Evolutionary conservation across 2,329 filamentous ascomycete species (phyloP).

Genomic region (Pyrenochaeta sp.): DNA sequence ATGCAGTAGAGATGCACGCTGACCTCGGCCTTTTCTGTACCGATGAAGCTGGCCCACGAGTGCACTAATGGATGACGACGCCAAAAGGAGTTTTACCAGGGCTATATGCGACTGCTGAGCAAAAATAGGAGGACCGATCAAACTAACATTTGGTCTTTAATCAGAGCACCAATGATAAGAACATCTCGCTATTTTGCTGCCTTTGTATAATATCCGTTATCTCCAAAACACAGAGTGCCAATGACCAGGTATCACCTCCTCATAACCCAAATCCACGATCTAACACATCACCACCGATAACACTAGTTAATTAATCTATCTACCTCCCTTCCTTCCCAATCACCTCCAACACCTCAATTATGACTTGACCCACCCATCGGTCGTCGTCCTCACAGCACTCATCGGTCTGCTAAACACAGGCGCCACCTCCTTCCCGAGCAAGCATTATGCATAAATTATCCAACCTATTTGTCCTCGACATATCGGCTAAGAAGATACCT

Average conservation of each 20-base stretch:
- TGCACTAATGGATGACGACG: not conserved
- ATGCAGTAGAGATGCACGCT: not conserved
- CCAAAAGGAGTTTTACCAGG: not conserved
- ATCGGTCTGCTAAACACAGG: not conserved
- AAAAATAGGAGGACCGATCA: not conserved
- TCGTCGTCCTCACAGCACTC: not conserved
- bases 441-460: not conserved
- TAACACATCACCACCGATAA: constrained; percentile 1
- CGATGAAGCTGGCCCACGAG: not conserved
- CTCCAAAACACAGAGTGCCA: not conserved
- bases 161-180: not conserved
- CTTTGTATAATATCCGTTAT: not conserved
- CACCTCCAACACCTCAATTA: not conserved
- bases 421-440: not conserved
- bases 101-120: not conserved
- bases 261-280: not conserved
- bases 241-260: not conserved
- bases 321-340: not conserved
- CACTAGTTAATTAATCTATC: constrained; percentile 8
- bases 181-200: not conserved
- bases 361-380: not conserved
- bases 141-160: not conserved
- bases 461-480: too few species aligned
- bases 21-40: not conserved
- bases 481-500: too few species aligned